These are phyloP conservation scores for Macrotyloma uniflorum DNA, from an alignment of 306 rosid species.

Conservation along the genomic window DNA sequence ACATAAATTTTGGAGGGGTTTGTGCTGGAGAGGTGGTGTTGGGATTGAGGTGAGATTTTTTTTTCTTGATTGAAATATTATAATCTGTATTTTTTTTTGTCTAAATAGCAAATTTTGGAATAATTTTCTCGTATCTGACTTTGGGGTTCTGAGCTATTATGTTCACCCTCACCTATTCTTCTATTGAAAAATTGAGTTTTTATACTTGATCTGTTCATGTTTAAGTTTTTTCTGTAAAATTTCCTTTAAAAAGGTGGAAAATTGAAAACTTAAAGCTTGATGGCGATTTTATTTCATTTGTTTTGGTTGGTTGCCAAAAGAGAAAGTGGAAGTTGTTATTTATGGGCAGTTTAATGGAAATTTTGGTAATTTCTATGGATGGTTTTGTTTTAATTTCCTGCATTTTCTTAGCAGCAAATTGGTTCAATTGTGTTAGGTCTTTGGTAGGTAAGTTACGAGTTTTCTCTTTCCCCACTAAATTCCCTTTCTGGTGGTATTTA, in stretches of 20 bases:
- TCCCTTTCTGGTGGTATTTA: slow-evolving; percentile 27
- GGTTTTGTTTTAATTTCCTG: slow-evolving; percentile 32
- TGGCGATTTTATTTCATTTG: neutral
- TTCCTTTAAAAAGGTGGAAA: neutral
- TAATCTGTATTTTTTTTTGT: neutral
- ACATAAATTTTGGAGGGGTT: slow-evolving; percentile 18
- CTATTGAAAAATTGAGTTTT: slow-evolving; percentile 1
- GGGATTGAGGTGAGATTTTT: slow-evolving; percentile 40
- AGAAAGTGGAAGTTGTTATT: neutral
- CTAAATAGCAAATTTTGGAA: neutral
- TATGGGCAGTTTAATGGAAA: slow-evolving; percentile 7
- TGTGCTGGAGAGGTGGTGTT: slow-evolving; percentile 6
- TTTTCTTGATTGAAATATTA: neutral
- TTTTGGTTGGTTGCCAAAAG: neutral
- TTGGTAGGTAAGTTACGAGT: slow-evolving; percentile 56
- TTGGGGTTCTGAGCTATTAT: neutral
- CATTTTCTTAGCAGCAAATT: slow-evolving; percentile 40
- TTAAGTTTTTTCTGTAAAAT: slow-evolving; percentile 13
- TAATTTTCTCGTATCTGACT: neutral
- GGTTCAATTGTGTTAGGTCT: slow-evolving; percentile 48
- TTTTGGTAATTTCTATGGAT: slow-evolving; percentile 11
- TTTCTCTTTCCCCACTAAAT: slow-evolving; percentile 24
- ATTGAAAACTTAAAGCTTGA: slow-evolving; percentile 4
- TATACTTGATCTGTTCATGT: slow-evolving; percentile 43
- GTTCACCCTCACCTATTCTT: neutral